Percentiles rank a stretch among this genome's conserved stretches.
Evolutionary conservation across 345 rosid species (phyloP).

Genomic region (Rhodamnia argentea): DNA sequence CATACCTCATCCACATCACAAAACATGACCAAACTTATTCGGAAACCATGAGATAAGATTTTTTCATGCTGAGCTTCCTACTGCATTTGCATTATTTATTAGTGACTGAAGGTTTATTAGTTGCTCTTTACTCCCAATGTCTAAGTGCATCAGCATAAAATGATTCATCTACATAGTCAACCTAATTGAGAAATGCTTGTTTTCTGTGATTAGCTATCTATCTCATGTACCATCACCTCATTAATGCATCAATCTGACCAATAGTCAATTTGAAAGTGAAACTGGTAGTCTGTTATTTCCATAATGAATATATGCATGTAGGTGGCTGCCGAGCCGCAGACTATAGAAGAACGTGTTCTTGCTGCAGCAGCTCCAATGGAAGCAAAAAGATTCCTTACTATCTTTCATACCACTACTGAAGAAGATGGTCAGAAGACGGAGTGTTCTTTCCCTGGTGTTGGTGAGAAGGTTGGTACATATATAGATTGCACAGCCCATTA

Average conservation of each 20-base stretch:
- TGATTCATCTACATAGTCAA: not conserved
- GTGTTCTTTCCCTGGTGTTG: constrained; percentile 13
- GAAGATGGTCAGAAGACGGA: constrained; percentile 17
- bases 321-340: constrained; percentile 31
- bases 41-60: not conserved
- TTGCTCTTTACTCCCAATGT: not conserved
- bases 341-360: constrained; percentile 56
- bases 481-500: not conserved
- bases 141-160: not conserved
- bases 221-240: not conserved
- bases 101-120: not conserved
- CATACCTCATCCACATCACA: not conserved
- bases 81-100: not conserved
- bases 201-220: not conserved
- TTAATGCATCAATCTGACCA: no score
- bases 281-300: not conserved
- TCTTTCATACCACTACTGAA: constrained; percentile 14
- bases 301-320: constrained; percentile 7
- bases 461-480: constrained; percentile 51
- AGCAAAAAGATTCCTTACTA: constrained; percentile 47
- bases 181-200: not conserved
- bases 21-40: not conserved
- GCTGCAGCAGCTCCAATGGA: constrained; percentile 66
- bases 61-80: not conserved
- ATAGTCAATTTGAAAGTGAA: not conserved